Evolutionary conservation across 768 basidiomycete genomes (phyloP).

Genomic region (Mycena leptocephala): DNA sequence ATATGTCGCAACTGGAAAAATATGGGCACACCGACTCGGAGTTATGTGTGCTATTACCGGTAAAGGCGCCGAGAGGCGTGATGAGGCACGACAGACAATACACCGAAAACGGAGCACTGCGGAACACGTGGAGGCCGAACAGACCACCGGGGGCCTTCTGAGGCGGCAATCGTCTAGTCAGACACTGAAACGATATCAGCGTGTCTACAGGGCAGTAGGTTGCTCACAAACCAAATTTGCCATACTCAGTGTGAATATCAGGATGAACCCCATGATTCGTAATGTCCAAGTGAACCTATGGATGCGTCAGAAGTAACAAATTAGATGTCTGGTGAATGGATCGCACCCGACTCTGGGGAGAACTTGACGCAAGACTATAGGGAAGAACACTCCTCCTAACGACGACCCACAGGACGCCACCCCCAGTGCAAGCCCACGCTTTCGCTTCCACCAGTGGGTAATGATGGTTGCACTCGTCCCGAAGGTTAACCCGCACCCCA

Average conservation of each 20-base stretch:
- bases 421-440: background rate
- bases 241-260: background rate
- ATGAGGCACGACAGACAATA: background rate
- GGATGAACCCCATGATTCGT: background rate
- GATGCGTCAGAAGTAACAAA: too few relatives aligned
- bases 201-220: background rate
- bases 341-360: too few relatives aligned
- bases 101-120: background rate
- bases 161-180: background rate
- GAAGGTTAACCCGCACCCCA: background rate
- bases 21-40: background rate
- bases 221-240: background rate
- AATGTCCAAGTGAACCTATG: background rate
- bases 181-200: background rate
- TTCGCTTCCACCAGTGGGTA: background rate
- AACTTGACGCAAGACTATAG: too few relatives aligned
- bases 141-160: background rate
- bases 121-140: background rate
- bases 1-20: background rate
- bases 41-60: background rate
- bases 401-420: background rate
- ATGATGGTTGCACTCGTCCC: background rate
- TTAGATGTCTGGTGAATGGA: too few relatives aligned
- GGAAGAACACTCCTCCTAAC: too few relatives aligned
- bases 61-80: background rate